Percentiles rank a stretch among this genome's conserved stretches.
Evolutionary conservation across 495 filamentous ascomycete species (phyloP).

Genomic region (Tetracladium setigerum): DNA sequence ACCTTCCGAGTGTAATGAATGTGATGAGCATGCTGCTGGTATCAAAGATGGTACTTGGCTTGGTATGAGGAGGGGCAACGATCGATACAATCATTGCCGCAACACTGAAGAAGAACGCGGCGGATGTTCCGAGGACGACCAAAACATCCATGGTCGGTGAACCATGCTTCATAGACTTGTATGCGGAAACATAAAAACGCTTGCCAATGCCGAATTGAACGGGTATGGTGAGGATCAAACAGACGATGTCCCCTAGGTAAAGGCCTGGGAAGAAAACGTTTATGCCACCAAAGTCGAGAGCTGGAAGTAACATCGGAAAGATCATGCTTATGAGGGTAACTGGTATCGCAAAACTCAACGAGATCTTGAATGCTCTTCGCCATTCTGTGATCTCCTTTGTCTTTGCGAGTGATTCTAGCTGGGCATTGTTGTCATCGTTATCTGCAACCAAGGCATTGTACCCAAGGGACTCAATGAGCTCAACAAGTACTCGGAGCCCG

Average conservation of each 20-base stretch:
- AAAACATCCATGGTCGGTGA: constrained; percentile 97
- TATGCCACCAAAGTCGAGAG: constrained; percentile 65
- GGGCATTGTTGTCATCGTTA: constrained; percentile 91
- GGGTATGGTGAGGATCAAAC: constrained; percentile 75
- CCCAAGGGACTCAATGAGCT: constrained; percentile 67
- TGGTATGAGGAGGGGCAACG: constrained; percentile 56
- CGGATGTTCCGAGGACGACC: constrained; percentile 86
- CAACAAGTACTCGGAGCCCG: constrained; percentile 77
- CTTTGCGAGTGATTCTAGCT: constrained; percentile 91
- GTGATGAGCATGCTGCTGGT: constrained; percentile 99
- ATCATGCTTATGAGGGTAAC: constrained; percentile 93
- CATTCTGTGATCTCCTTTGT: constrained; percentile 94
- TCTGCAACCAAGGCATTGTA: constrained; percentile 88
- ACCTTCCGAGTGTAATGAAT: constrained; percentile 87
- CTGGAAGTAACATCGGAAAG: constrained; percentile 67
- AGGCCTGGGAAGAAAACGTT: constrained; percentile 60
- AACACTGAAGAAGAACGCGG: constrained; percentile 96
- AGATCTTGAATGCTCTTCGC: constrained; percentile 69
- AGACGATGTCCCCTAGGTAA: constrained; percentile 81
- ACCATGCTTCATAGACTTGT: constrained; percentile 77
- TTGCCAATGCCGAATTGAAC: constrained; percentile 95
- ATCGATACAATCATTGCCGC: constrained; percentile 82
- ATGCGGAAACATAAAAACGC: constrained; percentile 89
- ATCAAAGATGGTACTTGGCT: constrained; percentile 86
- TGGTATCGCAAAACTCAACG: constrained; percentile 74